Conservation (phyloP, 2,329 filamentous ascomycete genomes). For the Chaetomiaceae sp. region DNA sequence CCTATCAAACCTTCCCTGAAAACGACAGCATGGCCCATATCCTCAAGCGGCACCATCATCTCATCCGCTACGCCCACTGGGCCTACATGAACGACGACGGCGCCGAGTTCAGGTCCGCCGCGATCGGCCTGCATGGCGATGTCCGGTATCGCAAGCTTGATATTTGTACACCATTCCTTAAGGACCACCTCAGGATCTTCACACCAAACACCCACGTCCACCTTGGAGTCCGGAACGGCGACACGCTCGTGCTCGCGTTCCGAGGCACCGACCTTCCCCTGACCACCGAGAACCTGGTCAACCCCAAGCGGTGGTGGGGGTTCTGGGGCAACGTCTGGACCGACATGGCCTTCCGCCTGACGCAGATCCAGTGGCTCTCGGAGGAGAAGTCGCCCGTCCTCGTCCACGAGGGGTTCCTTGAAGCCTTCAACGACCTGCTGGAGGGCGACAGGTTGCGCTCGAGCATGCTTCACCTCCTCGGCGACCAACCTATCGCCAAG, state of each 20-base stretch:
- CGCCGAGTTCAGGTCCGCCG: constrained; percentile 7
- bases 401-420: constrained; percentile 12
- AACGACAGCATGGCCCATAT: not conserved
- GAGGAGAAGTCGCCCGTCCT: not conserved
- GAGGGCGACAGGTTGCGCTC: not conserved
- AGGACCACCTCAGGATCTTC: not conserved
- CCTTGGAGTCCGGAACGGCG: not conserved
- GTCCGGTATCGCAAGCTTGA: constrained; percentile 7
- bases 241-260: constrained; percentile 8
- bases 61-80: constrained; percentile 11
- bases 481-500: not conserved
- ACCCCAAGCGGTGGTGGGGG: constrained; percentile 9
- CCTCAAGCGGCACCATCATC: constrained; percentile 5
- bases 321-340: constrained; percentile 14
- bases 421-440: constrained; percentile 7
- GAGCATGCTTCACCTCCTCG: not conserved
- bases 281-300: constrained; percentile 5
- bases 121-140: not conserved
- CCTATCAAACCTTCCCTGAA: too few species aligned
- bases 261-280: constrained; percentile 12
- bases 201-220: constrained; percentile 13
- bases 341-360: constrained; percentile 8
- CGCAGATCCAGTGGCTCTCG: constrained; percentile 7
- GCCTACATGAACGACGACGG: constrained; percentile 13
- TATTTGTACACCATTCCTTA: constrained; percentile 8